A percentile compares a stretch with the other conserved stretches of the same genome.
These are phyloP conservation scores for Rhizophlyctis rosea DNA, from an alignment of 192 early-diverging fungal species.

Conservation along the genomic window DNA sequence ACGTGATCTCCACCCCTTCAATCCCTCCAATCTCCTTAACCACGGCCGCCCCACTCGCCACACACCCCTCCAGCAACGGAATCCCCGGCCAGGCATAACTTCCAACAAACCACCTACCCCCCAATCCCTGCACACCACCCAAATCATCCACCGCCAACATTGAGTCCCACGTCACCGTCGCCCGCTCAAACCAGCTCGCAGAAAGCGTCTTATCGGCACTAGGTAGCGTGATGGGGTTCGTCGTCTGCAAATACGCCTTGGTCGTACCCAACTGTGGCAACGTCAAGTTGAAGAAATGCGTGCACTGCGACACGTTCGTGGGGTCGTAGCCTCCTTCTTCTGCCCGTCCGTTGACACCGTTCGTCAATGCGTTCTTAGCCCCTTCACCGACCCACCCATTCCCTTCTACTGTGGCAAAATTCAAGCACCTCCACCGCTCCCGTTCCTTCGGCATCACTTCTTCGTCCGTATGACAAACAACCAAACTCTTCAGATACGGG, in stretches of 20 bases:
- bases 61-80: conserved; percentile 56
- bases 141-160: conserved; percentile 26
- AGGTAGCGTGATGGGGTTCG: conserved; percentile 43
- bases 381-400: not conserved
- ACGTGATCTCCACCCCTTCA: no score
- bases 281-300: conserved; percentile 37
- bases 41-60: conserved; percentile 37
- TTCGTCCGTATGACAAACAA: conserved; percentile 51
- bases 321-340: no score
- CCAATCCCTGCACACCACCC: conserved; percentile 33
- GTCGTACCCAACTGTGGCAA: not conserved
- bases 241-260: conserved; percentile 40
- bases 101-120: conserved; percentile 49
- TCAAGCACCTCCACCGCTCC: conserved; percentile 43
- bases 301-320: conserved; percentile 30
- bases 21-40: conserved; percentile 18
- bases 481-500: conserved; percentile 36
- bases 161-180: conserved; percentile 35
- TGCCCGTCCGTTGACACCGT: no score
- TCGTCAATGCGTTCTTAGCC: no score
- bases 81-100: conserved; percentile 45
- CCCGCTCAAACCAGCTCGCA: conserved; percentile 44
- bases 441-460: conserved; percentile 39
- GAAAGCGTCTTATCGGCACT: conserved; percentile 24
- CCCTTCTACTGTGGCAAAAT: conserved; percentile 29